Evolutionary conservation across 164 flowering plant species (phyloP).

Genomic region (Umbellularia californica): DNA sequence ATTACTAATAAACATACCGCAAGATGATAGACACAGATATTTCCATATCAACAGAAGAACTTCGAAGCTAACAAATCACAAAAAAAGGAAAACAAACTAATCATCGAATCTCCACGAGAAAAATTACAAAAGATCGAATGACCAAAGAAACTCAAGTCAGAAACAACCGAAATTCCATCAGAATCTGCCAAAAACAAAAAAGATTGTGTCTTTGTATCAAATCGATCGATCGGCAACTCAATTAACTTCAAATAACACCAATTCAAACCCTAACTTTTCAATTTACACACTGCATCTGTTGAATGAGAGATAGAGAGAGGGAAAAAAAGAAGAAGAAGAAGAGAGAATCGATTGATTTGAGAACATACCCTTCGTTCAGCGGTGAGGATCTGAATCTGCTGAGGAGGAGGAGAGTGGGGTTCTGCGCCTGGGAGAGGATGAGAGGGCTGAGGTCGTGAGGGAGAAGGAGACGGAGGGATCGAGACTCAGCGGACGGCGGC

Average conservation of each 20-base stretch:
- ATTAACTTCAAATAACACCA: background rate
- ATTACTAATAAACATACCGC: background rate
- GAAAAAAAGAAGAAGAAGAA: background rate
- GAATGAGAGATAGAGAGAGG: background rate
- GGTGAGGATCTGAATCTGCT: too few species aligned
- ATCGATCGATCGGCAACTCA: background rate
- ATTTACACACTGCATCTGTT: background rate
- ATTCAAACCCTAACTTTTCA: background rate
- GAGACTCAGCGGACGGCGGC: too few species aligned
- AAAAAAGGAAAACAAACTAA: background rate
- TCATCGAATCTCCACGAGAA: too few species aligned
- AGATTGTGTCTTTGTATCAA: background rate
- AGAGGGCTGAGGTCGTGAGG: too few species aligned
- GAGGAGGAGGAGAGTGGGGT: too few species aligned
- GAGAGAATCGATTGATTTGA: background rate
- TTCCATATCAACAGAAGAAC: background rate
- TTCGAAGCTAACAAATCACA: background rate
- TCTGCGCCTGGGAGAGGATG: too few species aligned
- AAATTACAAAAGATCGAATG: background rate
- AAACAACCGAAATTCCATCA: background rate
- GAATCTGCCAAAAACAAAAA: background rate
- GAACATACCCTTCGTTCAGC: slow-evolving; percentile 43
- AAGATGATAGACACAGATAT: background rate
- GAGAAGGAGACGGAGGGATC: too few species aligned
- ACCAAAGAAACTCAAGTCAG: background rate